Base-by-base conservation (phyloP, 2,329 filamentous ascomycete genomes). In the Alternaria brassicae region DNA sequence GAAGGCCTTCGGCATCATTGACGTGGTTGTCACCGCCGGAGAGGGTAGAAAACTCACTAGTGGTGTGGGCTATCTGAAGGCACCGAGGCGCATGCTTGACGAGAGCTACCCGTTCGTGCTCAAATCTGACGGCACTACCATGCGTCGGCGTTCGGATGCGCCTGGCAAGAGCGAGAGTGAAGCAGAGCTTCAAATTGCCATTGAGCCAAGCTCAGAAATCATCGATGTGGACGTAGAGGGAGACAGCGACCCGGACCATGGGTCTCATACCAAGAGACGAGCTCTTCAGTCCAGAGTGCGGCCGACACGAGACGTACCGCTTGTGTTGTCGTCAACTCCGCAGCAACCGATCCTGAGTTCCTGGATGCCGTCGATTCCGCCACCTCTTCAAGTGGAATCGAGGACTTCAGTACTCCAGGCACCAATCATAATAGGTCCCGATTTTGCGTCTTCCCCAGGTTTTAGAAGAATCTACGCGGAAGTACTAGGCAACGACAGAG, bases 11-110 rank as follows among this genome's bases (percentile, higher is more conserved):
- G 78, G 77, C 3, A 62, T 79, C 6, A 66, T 81, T 13, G 79
- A 81, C 60, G 74, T 80, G 1, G 47, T 77, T n/a, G 66, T 77
- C 40, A 73, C 73, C 2, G 65, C 68, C 36, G 74, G 75, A 21
- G 30, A 51, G 8, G 73, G 74, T 6, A 70, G 55, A 55, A 77
- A 76, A 44, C 13, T 69, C n/a, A 67, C 61, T 0, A 60, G 47
- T 12, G 67, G 63, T 12, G 53, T 48, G 12, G 51, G 36, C n/a
- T 75, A 74, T 48, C 27, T 73, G 13, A 71, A 68, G 42, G 49
- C 50, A 12, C 73, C 74, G 23, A 62, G 62, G 34, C 65, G 70
- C 28, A 58, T 76, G 51, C 21, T 34, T 6, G 73, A 75, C 39
- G 51, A 62, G 5, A 62, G 61, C 30, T 76, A 63, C 40, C 30